A percentile compares a stretch with the other conserved stretches of the same genome.
Evolutionary conservation across 129 eudicot genomes (phyloP).

Genomic region (Rutidosis leptorrhynchoides): DNA sequence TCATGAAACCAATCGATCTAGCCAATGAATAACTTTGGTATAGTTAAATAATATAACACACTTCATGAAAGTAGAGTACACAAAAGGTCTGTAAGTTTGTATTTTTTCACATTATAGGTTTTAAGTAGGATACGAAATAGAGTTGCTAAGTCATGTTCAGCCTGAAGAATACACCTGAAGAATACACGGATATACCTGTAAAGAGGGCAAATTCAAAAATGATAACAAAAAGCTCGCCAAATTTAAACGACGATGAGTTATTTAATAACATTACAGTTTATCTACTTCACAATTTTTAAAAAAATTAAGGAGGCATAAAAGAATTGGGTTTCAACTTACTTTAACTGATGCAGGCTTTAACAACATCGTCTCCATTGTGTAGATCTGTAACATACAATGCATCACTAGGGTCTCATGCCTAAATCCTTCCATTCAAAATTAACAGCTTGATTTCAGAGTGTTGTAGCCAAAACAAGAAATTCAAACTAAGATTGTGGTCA

Average conservation of each 20-base stretch:
- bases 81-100: conserved; percentile 7
- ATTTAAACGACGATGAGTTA: conserved; percentile 1
- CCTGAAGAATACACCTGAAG: conserved; percentile 97
- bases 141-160: conserved; percentile 87
- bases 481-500: background rate
- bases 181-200: conserved; percentile 94
- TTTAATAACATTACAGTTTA: background rate
- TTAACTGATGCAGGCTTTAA: conserved; percentile 97
- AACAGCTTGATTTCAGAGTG: conserved; percentile 28
- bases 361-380: conserved; percentile 61
- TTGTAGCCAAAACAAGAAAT: background rate
- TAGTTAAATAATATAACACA: conserved; percentile 36
- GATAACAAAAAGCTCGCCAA: background rate
- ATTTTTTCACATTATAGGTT: conserved; percentile 9
- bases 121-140: conserved; percentile 84
- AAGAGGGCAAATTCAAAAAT: conserved; percentile 5
- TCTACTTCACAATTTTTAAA: background rate
- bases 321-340: conserved; percentile 43
- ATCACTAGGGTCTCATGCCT: conserved; percentile 99
- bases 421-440: conserved; percentile 38
- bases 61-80: conserved; percentile 5
- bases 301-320: background rate
- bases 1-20: conserved; percentile 97
- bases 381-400: conserved; percentile 67
- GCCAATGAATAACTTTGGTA: conserved; percentile 76